Base-by-base conservation (phyloP, 805 yeast genomes). In the Kuraishia borneana region DNA sequence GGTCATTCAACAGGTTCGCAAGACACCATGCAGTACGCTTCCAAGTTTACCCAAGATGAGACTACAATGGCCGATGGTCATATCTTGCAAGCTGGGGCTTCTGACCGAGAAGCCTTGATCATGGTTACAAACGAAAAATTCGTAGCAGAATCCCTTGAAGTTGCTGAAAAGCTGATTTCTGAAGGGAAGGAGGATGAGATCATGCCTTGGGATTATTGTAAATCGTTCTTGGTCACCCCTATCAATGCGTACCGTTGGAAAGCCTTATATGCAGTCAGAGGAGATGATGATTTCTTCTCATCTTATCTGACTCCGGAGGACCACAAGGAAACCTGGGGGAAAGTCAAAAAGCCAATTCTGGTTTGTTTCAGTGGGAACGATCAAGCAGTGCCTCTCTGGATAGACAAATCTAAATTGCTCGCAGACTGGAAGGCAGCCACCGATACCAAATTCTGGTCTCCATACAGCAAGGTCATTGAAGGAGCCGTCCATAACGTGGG, bases 1-100 rank as follows among this genome's bases (percentile, higher is more conserved):
- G 94, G 95, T n/a, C 89, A 82, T 46, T 83, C 92, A 14, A 83
- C 94, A 0, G 95, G 94, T 1, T 73, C 83, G 34, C 95, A 83
- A 52, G 84, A 83, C 47, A 66, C 75, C 1, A 58, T 83, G 48
- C 69, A 74, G 38, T 82, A 76, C 42, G 42, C 74, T 17, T 52
- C 74, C 29, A 65, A 65, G 50, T 31, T 54, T 36, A 10, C 7
- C 10, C 23, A 21, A 21, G 18, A 49, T 48, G 19, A 31, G 31
- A 41, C 45, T 1, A 50, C 42, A 7, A 33, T 40, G 1, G 40
- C 76, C 12, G 71, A 73, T 33, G 83, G 70, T 2, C 79, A 68
- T 1, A 65, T 78, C 10, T 43, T 83, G 22, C 92, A 83, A 48
- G 94, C 89, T 0, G 70, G 84, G 1, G 85, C 70, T 0, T 76